Percentiles rank a stretch among this genome's conserved stretches.
These are phyloP conservation scores for Phellopilus nigrolimitatus DNA, from an alignment of 1,284 basidiomycete species.

Conservation along the genomic window DNA sequence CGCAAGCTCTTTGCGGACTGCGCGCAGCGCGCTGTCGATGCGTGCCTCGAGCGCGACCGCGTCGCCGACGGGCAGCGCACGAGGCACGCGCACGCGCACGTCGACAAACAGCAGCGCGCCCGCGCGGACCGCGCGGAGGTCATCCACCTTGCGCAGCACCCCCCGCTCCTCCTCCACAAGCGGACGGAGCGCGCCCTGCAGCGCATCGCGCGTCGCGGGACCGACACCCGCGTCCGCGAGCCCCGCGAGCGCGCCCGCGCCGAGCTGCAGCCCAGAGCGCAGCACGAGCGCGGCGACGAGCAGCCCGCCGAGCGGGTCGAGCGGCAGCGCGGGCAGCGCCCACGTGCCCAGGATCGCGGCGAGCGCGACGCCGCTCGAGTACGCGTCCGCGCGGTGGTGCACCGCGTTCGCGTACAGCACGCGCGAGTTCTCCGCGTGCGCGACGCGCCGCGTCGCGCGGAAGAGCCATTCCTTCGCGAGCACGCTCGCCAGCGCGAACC, in stretches of 20 bases:
- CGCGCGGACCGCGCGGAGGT: conserved; percentile 72
- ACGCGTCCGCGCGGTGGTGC: conserved; percentile 93
- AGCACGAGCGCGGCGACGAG: conserved; percentile 89
- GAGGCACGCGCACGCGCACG: conserved; percentile 65
- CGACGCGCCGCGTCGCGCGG: conserved; percentile 81
- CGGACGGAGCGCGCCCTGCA: conserved; percentile 51
- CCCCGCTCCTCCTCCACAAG: conserved; percentile 35
- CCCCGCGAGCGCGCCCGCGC: conserved; percentile 74
- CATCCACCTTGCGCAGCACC: conserved; percentile 34
- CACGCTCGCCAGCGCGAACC: conserved; percentile 86
- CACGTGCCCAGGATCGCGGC: conserved; percentile 86
- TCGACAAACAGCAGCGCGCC: conserved; percentile 76
- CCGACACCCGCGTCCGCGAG: conserved; percentile 84
- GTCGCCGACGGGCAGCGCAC: conserved; percentile 52
- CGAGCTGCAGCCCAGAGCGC: conserved; percentile 73
- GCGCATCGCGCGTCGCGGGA: conserved; percentile 44
- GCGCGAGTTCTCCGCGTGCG: conserved; percentile 84
- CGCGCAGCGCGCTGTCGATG: conserved; percentile 59
- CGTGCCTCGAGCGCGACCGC: conserved; percentile 56
- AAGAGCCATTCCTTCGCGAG: conserved; percentile 92
- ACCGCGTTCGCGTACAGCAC: conserved; percentile 90
- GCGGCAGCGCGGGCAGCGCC: conserved; percentile 77
- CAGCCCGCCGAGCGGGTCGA: conserved; percentile 92
- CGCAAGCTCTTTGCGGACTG: conserved; percentile 63
- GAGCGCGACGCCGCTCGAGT: conserved; percentile 84